Evolutionary conservation across 768 basidiomycete genomes (phyloP).

Genomic region (Leccinum variicolor): DNA sequence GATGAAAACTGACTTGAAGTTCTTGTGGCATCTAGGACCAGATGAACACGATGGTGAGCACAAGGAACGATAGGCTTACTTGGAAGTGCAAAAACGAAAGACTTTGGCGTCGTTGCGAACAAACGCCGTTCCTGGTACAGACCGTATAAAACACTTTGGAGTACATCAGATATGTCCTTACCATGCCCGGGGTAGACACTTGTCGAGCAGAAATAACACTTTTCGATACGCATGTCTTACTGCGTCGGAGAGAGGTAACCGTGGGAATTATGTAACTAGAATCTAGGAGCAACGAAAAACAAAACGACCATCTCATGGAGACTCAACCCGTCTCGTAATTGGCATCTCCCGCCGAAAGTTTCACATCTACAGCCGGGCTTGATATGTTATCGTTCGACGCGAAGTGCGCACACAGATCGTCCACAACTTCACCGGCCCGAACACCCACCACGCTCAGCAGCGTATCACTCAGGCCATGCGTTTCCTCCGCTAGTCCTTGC

Average conservation of each 20-base stretch:
- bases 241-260: constrained; percentile 2
- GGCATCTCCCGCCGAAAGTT: neutral
- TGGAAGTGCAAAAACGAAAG: constrained; percentile 96
- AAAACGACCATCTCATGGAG: neutral
- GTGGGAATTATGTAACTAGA: constrained; percentile 22
- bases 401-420: constrained; percentile 29
- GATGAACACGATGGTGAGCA: constrained; percentile 6
- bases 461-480: constrained; percentile 42
- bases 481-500: constrained; percentile 36
- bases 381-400: neutral
- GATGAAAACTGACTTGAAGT: constrained; percentile 81
- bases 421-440: constrained; percentile 44
- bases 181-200: constrained; percentile 97
- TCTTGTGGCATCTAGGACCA: constrained; percentile 84
- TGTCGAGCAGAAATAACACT: constrained; percentile 98
- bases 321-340: neutral
- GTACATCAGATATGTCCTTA: constrained; percentile 26
- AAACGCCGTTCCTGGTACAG: constrained; percentile 74
- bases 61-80: constrained; percentile 50
- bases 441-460: constrained; percentile 44
- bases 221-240: constrained; percentile 82
- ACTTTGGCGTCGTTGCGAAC: constrained; percentile 98
- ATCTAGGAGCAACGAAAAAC: neutral
- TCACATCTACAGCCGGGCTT: constrained; percentile 4
- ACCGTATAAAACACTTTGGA: neutral